phyloP scores from a whole-genome alignment of 192 early-diverging fungal genomes.

The Blastocladiella britannica region DNA sequence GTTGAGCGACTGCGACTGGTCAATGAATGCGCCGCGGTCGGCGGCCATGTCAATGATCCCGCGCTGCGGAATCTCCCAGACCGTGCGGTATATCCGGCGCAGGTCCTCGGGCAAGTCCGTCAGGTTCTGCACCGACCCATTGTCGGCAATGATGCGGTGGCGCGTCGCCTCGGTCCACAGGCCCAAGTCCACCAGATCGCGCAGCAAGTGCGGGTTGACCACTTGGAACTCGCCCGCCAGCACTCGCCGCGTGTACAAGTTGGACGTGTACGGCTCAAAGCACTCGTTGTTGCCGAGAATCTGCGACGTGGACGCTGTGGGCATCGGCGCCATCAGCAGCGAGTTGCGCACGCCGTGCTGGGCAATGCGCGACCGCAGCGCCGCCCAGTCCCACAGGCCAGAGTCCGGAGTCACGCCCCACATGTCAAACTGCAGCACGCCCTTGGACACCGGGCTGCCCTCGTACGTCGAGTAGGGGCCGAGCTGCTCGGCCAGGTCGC shows the following conservation, averaged over 20 bases:
- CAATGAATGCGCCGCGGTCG: constrained; percentile 90
- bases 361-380: constrained; percentile 52
- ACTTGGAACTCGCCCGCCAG: constrained; percentile 96
- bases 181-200: constrained; percentile 77
- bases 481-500: constrained; percentile 57
- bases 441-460: constrained; percentile 75
- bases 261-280: constrained; percentile 79
- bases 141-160: constrained; percentile 79
- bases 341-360: constrained; percentile 80
- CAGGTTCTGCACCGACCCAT: constrained; percentile 68
- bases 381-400: constrained; percentile 79
- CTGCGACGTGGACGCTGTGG: constrained; percentile 89
- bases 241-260: constrained; percentile 91
- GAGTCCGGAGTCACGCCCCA: constrained; percentile 55
- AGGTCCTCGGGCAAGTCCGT: constrained; percentile 57
- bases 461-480: constrained; percentile 75
- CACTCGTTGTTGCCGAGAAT: constrained; percentile 97
- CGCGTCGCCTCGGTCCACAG: constrained; percentile 89
- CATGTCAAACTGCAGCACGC: constrained; percentile 81
- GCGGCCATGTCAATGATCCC: constrained; percentile 90
- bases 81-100: constrained; percentile 92
- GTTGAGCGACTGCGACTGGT: constrained; percentile 89
- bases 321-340: constrained; percentile 89
- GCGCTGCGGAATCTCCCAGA: constrained; percentile 85
- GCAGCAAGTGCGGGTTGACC: constrained; percentile 87